Percentiles rank a stretch among this genome's conserved stretches.
These are phyloP conservation scores for Breviolum minutum DNA, from an alignment of 73 alveolate genomes.

Conservation along the genomic window DNA sequence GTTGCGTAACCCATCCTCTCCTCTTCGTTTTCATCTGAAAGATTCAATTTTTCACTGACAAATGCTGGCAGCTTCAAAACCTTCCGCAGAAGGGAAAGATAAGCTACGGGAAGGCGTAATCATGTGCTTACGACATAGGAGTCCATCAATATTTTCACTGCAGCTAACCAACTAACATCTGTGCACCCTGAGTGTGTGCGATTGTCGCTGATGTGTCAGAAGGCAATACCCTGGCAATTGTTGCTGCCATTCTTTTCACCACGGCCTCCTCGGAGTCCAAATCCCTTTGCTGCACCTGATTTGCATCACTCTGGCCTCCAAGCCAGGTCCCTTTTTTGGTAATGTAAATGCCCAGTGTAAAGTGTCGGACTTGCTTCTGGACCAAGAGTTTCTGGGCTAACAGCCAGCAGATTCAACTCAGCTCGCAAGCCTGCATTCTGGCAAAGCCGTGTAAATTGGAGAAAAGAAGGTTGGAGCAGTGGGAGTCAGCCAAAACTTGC, in stretches of 20 bases:
- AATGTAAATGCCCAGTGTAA: background rate
- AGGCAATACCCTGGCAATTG: background rate
- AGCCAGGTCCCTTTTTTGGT: background rate
- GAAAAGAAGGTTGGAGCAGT: background rate
- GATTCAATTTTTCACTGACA: too few species aligned
- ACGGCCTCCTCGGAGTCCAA: background rate
- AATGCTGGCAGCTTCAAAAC: too few species aligned
- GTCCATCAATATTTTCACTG: too few species aligned
- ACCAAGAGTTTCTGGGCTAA: background rate
- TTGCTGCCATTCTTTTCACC: background rate
- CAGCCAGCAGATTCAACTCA: background rate
- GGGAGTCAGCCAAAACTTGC: background rate
- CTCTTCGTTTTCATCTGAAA: too few species aligned
- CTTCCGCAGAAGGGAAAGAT: too few species aligned
- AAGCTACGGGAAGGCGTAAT: too few species aligned
- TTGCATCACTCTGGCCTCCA: background rate
- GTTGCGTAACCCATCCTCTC: too few species aligned
- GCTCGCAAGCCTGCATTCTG: background rate
- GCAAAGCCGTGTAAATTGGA: background rate
- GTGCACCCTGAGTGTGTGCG: background rate
- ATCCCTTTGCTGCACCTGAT: background rate
- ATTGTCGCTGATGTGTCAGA: background rate
- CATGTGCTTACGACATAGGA: too few species aligned
- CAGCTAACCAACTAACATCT: too few species aligned
- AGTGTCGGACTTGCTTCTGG: background rate